A percentile compares a stretch with the other conserved stretches of the same genome.
phyloP scores from a whole-genome alignment of 768 basidiomycete species.

The Phlegmacium glaucopus region DNA sequence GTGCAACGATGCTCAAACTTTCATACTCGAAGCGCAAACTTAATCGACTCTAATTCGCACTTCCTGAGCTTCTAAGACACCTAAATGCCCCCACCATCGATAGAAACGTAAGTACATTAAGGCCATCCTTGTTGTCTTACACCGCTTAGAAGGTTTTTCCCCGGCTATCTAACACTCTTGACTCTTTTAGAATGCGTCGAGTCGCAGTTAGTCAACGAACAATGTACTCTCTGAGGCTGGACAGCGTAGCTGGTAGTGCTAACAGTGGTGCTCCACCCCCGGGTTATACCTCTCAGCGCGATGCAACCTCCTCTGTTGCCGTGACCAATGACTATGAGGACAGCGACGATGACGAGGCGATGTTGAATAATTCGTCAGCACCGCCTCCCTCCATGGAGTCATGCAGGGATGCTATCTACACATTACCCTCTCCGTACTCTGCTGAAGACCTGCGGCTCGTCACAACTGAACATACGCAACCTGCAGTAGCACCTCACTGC shows the following conservation, averaged over 20 bases:
- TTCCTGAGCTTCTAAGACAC: too few relatives aligned
- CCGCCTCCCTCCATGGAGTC: too few relatives aligned
- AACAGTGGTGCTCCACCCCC: conserved; percentile 5
- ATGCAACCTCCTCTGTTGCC: conserved; percentile 1
- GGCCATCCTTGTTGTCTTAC: too few relatives aligned
- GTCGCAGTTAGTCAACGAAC: neutral
- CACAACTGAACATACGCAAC: neutral
- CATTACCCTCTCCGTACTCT: conserved; percentile 12
- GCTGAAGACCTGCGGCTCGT: conserved; percentile 7
- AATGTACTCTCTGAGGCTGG: conserved; percentile 1
- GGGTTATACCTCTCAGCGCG: conserved; percentile 9
- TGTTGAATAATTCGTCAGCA: neutral
- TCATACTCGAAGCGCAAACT: too few relatives aligned
- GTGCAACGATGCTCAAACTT: too few relatives aligned
- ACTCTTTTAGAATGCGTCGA: too few relatives aligned
- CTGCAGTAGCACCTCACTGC: neutral
- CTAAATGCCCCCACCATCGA: too few relatives aligned
- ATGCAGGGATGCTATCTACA: too few relatives aligned
- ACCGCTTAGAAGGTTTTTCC: too few relatives aligned
- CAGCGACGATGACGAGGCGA: neutral
- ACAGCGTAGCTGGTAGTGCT: conserved; percentile 5
- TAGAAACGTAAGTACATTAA: too few relatives aligned
- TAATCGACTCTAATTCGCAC: too few relatives aligned
- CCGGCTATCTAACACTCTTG: too few relatives aligned
- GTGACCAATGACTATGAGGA: neutral